Evolutionary conservation across 257 asterid genomes (phyloP).

Genomic region (Gentiana macrophylla): DNA sequence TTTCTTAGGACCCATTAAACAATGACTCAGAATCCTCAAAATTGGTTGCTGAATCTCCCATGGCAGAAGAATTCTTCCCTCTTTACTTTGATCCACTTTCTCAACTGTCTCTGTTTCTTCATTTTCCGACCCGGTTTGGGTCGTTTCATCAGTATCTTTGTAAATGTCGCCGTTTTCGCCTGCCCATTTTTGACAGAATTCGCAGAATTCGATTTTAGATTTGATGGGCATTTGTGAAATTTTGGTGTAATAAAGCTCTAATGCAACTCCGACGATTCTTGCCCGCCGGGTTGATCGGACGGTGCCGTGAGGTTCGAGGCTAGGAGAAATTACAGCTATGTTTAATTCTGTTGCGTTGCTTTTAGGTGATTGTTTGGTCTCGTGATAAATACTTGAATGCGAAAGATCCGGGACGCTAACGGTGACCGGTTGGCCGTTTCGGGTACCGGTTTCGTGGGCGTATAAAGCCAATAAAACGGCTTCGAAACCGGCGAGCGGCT

Average conservation of each 20-base stretch:
- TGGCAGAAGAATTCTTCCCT: constrained; percentile 41
- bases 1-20: constrained; percentile 39
- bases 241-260: constrained; percentile 43
- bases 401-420: constrained; percentile 61
- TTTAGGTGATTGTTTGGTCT: constrained; percentile 32
- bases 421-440: constrained; percentile 50
- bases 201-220: constrained; percentile 68
- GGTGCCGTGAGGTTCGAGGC: constrained; percentile 57
- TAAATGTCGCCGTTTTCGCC: constrained; percentile 17
- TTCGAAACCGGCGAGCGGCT: constrained; percentile 78
- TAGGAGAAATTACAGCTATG: constrained; percentile 47
- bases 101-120: not conserved
- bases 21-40: constrained; percentile 66
- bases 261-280: constrained; percentile 57
- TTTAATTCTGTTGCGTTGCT: constrained; percentile 53
- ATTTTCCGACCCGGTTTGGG: not conserved
- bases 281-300: constrained; percentile 60
- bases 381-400: constrained; percentile 73
- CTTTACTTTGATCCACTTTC: constrained; percentile 7
- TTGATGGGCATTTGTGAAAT: constrained; percentile 45
- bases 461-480: constrained; percentile 71
- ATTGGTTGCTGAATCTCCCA: constrained; percentile 75
- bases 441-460: constrained; percentile 51
- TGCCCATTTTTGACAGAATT: constrained; percentile 55
- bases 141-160: not conserved